These are phyloP conservation scores for Camelina sativa DNA, from an alignment of 345 rosid species.

Conservation along the genomic window DNA sequence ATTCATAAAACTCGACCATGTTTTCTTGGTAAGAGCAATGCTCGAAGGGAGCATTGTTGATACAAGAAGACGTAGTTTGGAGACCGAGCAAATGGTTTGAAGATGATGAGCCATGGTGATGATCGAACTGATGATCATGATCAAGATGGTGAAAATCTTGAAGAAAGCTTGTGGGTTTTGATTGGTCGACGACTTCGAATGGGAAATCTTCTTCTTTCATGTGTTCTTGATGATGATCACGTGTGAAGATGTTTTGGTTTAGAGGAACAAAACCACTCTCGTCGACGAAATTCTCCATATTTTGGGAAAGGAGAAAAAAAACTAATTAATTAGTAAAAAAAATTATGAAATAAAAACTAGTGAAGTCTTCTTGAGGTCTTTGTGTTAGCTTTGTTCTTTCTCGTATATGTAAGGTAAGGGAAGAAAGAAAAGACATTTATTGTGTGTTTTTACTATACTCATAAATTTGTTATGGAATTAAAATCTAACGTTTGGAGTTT, in stretches of 20 bases:
- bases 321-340: conserved; percentile 44
- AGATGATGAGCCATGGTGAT: conserved; percentile 46
- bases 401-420: conserved; percentile 38
- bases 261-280: conserved; percentile 29
- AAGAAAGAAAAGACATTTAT: conserved; percentile 34
- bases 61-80: conserved; percentile 41
- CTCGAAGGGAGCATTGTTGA: conserved; percentile 55
- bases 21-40: conserved; percentile 47
- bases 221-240: conserved; percentile 45
- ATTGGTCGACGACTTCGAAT: conserved; percentile 44
- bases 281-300: conserved; percentile 40
- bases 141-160: conserved; percentile 66
- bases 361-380: conserved; percentile 10
- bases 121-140: conserved; percentile 42
- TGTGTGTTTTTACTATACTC: conserved; percentile 25
- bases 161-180: conserved; percentile 49
- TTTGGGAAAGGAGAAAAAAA: conserved; percentile 32
- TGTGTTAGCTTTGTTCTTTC: conserved; percentile 39
- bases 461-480: conserved; percentile 34
- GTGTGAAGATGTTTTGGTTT: conserved; percentile 41
- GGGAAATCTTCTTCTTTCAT: conserved; percentile 50
- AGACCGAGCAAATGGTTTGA: conserved; percentile 49
- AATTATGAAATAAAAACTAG: not conserved
- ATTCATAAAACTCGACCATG: conserved; percentile 52
- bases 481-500: conserved; percentile 40